These are phyloP conservation scores for Saccharomycopsis hybrid DNA, from an alignment of 1,139 yeast species.

Conservation along the genomic window DNA sequence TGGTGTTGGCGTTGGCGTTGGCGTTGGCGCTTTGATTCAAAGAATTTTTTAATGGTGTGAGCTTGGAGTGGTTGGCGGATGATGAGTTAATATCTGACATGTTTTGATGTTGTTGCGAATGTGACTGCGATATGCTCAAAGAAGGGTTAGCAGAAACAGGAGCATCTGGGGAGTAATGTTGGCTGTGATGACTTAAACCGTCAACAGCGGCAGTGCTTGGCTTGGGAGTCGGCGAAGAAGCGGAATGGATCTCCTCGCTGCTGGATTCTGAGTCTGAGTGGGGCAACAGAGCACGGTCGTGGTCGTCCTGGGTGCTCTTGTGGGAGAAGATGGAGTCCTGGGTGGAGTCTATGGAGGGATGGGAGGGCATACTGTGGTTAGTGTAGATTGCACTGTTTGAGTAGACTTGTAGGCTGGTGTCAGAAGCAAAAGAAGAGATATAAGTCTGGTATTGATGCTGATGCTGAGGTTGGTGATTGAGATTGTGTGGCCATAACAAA, in stretches of 20 bases:
- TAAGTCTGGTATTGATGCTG: too few relatives aligned
- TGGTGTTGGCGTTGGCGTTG: too few relatives aligned
- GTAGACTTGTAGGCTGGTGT: too few relatives aligned
- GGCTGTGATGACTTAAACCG: background rate
- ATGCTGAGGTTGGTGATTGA: too few relatives aligned
- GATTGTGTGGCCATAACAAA: too few relatives aligned
- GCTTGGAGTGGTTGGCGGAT: background rate
- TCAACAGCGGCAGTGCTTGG: background rate
- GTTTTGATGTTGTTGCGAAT: background rate
- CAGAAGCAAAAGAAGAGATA: too few relatives aligned
- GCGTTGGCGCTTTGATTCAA: background rate
- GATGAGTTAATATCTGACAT: background rate
- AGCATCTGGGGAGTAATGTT: background rate
- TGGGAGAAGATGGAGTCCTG: background rate
- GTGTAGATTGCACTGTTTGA: background rate
- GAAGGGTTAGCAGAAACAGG: background rate
- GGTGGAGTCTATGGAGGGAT: constrained; percentile 6
- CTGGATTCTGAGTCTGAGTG: background rate
- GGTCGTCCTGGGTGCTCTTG: background rate
- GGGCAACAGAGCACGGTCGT: background rate
- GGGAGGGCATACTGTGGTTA: constrained; percentile 3
- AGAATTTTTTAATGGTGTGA: background rate
- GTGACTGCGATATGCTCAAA: too few relatives aligned
- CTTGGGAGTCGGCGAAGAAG: background rate
- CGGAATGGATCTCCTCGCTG: background rate